Base-by-base conservation (phyloP, 495 filamentous ascomycete species). In the Parachaetomium inaequale region DNA sequence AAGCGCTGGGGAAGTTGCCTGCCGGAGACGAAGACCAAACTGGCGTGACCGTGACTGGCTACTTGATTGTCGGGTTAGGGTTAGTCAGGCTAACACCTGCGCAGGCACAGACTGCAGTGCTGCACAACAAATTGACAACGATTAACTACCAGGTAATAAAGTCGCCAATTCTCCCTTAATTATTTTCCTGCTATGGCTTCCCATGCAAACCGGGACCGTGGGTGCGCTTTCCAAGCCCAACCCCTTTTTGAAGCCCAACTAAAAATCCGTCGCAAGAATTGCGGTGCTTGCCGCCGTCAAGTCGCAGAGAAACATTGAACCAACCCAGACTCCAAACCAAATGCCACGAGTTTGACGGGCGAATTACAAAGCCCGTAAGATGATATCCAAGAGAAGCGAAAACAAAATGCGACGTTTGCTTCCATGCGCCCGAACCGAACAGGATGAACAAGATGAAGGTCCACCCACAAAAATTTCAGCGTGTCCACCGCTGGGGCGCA, bases 311-410 rank as follows among this genome's bases (percentile, higher is more conserved):
- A n/a, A 52, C 25, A 26, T 2, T 21, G 15, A 7, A 34, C 7
- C 7, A 47, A 38, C 52, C 51, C 47, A 53, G 64, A 66, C 64
- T 61, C 65, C 62, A 63, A 57, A 49, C 65, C 50, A 61, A 55
- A 58, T 61, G 50, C 26, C 38, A 21, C 17, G n/a, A 2, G 1
- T 28, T 46, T 58, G 15, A 25, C 63, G 7, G 4, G 19, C 15
- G 28, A 49, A 54, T 66, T 53, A 52, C 55, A 58, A 65, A 43
- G 36, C 15, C 25, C 25, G n/a, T 3, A 29, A n/a, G 36, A 55
- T 43, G 46, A 2, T 32, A 14, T 51, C 32, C 55, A 43, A 21
- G 26, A 45, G 58, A 56, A 25, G 17, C 21, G 10, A 45, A 54
- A 38, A 36, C 2, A 63, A 12, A 42, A 55, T 2, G 12, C 10